A percentile compares a stretch with the other conserved stretches of the same genome.
These are phyloP conservation scores for Umbelopsis isabellina DNA, from an alignment of 192 early-diverging fungal species.

Conservation along the genomic window DNA sequence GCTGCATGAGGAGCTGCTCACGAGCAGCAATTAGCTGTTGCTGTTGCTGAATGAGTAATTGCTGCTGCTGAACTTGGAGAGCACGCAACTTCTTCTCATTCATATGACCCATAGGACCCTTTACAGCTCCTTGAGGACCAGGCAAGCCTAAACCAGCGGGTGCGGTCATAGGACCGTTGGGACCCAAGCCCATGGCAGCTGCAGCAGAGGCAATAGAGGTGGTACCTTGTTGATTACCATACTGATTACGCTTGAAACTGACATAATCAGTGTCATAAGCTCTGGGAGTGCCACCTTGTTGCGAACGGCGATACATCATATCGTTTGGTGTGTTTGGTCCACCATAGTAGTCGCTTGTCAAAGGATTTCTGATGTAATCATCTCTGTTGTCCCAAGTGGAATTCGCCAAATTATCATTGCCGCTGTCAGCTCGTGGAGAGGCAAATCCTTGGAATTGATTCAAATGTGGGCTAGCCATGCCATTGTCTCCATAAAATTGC, in stretches of 20 bases:
- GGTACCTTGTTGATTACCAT: constrained; percentile 23
- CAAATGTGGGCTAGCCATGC: not conserved
- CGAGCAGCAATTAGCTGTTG: constrained; percentile 46
- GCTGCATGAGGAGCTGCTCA: constrained; percentile 49
- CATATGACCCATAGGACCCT: constrained; percentile 34
- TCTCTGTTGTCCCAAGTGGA: constrained; percentile 7
- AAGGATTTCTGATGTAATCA: not conserved
- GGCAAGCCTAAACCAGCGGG: constrained; percentile 35
- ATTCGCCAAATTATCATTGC: not conserved
- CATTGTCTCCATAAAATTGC: constrained; percentile 14
- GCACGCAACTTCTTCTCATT: constrained; percentile 56
- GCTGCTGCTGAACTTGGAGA: constrained; percentile 52
- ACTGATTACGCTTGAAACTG: constrained; percentile 29
- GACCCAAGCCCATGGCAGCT: constrained; percentile 28
- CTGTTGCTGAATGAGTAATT: constrained; percentile 53
- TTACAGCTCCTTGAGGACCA: constrained; percentile 19
- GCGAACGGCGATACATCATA: constrained; percentile 15
- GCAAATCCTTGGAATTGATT: constrained; percentile 5
- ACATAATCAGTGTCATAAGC: constrained; percentile 22
- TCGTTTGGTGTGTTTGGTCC: constrained; percentile 6
- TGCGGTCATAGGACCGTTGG: constrained; percentile 37
- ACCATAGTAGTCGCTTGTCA: constrained; percentile 5
- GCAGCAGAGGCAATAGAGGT: constrained; percentile 33
- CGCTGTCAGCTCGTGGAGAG: constrained; percentile 5
- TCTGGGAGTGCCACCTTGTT: not conserved